Base-by-base conservation (phyloP, 805 yeast species). In the Ogataea populi-albae region DNA sequence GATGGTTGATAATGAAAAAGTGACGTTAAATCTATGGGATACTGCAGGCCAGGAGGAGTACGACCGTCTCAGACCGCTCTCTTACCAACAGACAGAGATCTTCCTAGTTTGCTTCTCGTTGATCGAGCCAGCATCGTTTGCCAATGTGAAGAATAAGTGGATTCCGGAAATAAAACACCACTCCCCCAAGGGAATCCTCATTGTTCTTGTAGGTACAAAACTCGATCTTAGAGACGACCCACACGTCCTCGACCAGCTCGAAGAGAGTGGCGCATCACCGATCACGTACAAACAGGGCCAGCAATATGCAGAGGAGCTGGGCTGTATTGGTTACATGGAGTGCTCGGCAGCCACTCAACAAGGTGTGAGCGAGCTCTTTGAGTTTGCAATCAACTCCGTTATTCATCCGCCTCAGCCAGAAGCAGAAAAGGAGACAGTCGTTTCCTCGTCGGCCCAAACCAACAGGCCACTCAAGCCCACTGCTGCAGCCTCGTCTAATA, bases 21-120 rank as follows among this genome's bases (percentile, higher is more conserved):
- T 84, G 52, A 86, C 86, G 54, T 69, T 88, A 34, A 95, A 94
- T 17, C 71, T 88, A 30, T 88, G 96, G 96, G 96, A 88, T 73
- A 88, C 96, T 11, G 96, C 96, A 3, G 96, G 96, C 18, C 96
- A 88, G 62, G 83, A 85, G 54, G 96, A 87, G 57, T 87, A 87
- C 59, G 96, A 88, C 59, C 71, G 95, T 42, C 70, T 87, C 52
- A 72, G 96, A 61, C 96, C 96, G 3, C 67, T 88, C 43, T 82
- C 93, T 6, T 88, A 88, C 54, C 95, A 96, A 3, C 95, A 88
- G 57, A 87, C 96, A 0, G 95, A 86, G 51, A 83, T 88, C 23
- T 88, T 88, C 55, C 63, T 88, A 35, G 75, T 86, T 40, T 88
- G 96, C 62, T 88, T 87, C 60, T 84, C 95, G 5, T 79, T 88